These are phyloP conservation scores for Nannizziopsis barbatae DNA, from an alignment of 2,329 filamentous ascomycete genomes.

Conservation along the genomic window DNA sequence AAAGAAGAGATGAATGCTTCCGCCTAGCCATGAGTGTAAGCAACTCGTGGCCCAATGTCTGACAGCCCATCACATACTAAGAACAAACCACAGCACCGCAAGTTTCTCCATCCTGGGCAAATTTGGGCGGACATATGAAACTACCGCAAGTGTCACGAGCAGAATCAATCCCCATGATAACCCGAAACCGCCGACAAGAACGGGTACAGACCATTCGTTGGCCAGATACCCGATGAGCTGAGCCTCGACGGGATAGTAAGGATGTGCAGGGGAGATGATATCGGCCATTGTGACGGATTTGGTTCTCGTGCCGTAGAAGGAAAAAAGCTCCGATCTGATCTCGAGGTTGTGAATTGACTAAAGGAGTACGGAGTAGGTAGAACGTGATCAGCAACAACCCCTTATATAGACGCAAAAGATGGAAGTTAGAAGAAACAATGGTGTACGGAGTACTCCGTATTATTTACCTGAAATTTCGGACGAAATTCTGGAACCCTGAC, in stretches of 20 bases:
- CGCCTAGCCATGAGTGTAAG: constrained; percentile 24
- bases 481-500: too few relatives aligned
- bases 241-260: constrained; percentile 59
- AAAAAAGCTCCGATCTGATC: neutral
- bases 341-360: neutral
- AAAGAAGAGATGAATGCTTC: constrained; percentile 61
- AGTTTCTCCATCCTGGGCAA: constrained; percentile 46
- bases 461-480: neutral
- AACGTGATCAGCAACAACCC: neutral
- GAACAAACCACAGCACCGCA: constrained; percentile 62
- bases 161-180: constrained; percentile 49
- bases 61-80: constrained; percentile 47
- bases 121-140: constrained; percentile 43
- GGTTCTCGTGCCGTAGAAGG: neutral
- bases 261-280: constrained; percentile 38
- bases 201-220: constrained; percentile 51
- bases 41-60: constrained; percentile 4
- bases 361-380: too few relatives aligned
- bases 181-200: constrained; percentile 51
- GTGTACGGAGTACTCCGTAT: neutral
- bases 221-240: constrained; percentile 52
- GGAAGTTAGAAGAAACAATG: neutral
- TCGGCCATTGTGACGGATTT: constrained; percentile 12
- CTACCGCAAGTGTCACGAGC: constrained; percentile 43
- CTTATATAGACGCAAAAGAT: neutral